phyloP scores from a whole-genome alignment of 1,139 yeast genomes.

The Waltiozyma sp. region DNA sequence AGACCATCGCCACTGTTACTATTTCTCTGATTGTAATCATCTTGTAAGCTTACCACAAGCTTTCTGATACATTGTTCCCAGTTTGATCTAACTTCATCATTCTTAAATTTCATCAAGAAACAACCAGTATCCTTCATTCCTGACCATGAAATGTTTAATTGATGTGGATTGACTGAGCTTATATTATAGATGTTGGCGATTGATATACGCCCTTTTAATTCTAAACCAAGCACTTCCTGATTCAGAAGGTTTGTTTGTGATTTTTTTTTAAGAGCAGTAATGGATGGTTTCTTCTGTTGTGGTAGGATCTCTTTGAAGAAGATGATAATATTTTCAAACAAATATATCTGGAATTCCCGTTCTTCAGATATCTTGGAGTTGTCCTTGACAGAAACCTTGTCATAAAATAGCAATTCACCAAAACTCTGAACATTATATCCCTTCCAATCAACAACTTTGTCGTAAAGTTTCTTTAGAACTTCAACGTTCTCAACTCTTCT shows the following conservation, averaged over 20 bases:
- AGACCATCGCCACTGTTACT: not conserved
- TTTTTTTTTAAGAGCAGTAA: constrained; percentile 14
- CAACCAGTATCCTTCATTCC: constrained; percentile 71
- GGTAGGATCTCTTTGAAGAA: constrained; percentile 51
- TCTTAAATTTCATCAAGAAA: constrained; percentile 55
- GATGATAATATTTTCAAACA: constrained; percentile 79
- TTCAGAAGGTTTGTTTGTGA: constrained; percentile 12
- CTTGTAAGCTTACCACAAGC: constrained; percentile 25
- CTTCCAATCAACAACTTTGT: constrained; percentile 81
- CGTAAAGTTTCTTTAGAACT: constrained; percentile 54
- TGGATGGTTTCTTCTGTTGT: constrained; percentile 24
- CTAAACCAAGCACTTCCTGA: constrained; percentile 27
- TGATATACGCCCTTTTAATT: constrained; percentile 60
- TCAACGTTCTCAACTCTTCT: constrained; percentile 83
- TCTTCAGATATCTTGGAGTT: constrained; percentile 41
- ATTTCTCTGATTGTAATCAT: constrained; percentile 17
- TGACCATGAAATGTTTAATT: constrained; percentile 64
- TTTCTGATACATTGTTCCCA: constrained; percentile 53
- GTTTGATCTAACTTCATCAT: constrained; percentile 59
- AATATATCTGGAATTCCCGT: constrained; percentile 79
- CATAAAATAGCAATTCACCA: constrained; percentile 77
- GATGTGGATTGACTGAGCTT: constrained; percentile 31
- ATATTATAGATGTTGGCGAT: constrained; percentile 55
- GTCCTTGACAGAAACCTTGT: constrained; percentile 65
- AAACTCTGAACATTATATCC: constrained; percentile 78